Evolutionary conservation across 2,329 filamentous ascomycete species (phyloP).

Genomic region (Hypoxylon sp.): DNA sequence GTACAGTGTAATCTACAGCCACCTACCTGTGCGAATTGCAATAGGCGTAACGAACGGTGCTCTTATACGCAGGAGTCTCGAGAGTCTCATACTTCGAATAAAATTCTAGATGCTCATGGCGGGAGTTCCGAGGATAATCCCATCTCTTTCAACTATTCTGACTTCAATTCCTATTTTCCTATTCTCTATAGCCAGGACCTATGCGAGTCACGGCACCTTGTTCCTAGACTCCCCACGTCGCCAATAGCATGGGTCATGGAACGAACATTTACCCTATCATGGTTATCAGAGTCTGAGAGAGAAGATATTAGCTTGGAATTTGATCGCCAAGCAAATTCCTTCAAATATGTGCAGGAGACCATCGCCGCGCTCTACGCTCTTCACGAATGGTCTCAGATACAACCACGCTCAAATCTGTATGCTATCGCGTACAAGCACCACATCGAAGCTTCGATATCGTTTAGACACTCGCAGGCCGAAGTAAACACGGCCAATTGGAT

Average conservation of each 20-base stretch:
- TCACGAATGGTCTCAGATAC: conserved; percentile 22
- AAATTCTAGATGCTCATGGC: not conserved
- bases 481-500: conserved; percentile 73
- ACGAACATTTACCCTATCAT: conserved; percentile 26
- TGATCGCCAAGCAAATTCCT: conserved; percentile 16
- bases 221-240: not conserved
- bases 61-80: conserved; percentile 25
- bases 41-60: conserved; percentile 36
- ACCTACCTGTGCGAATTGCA: conserved; percentile 37
- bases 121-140: too few relatives aligned
- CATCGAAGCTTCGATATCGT: conserved; percentile 54
- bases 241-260: conserved; percentile 20
- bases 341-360: conserved; percentile 32
- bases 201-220: not conserved
- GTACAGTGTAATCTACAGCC: conserved; percentile 37
- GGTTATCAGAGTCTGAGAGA: conserved; percentile 15
- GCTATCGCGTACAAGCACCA: conserved; percentile 35
- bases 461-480: conserved; percentile 65
- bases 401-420: conserved; percentile 15
- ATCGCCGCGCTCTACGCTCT: conserved; percentile 34
- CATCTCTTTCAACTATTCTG: too few relatives aligned
- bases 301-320: conserved; percentile 9
- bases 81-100: not conserved
- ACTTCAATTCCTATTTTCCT: too few relatives aligned
- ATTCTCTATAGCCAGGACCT: not conserved